Conservation (phyloP, 495 filamentous ascomycete genomes). For the Aspergillus affinis region DNA sequence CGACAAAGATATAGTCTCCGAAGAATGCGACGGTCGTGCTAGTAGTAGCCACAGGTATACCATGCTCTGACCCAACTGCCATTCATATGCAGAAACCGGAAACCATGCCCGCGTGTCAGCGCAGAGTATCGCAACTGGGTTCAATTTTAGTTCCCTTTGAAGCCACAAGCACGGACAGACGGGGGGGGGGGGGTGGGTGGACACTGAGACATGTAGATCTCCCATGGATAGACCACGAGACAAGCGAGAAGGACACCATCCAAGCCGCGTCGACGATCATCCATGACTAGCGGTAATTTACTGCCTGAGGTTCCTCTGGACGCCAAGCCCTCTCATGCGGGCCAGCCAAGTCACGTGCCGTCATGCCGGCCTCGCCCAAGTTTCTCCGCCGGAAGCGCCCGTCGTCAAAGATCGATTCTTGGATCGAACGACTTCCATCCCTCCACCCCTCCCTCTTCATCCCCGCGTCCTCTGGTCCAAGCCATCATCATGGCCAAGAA, state of each 20-base stretch:
- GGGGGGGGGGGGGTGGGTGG: no score
- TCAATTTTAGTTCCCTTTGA: no score
- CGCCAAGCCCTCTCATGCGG: not conserved
- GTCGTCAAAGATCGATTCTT: not conserved
- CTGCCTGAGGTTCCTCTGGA: not conserved
- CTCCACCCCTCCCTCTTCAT: not conserved
- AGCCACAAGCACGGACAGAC: no score
- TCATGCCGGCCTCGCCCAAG: not conserved
- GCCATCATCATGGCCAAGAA: conserved; percentile 29
- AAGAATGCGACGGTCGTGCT: not conserved
- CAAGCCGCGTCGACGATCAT: no score
- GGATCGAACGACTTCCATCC: not conserved
- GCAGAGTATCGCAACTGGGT: no score
- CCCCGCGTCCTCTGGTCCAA: not conserved
- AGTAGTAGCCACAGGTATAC: not conserved
- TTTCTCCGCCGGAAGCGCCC: not conserved
- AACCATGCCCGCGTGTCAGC: not conserved
- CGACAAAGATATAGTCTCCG: not conserved
- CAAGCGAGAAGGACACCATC: no score
- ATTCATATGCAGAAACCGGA: not conserved
- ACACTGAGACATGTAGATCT: no score
- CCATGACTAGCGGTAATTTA: no score
- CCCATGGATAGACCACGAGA: no score
- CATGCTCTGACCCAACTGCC: not conserved
- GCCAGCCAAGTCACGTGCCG: conserved; percentile 11